Evolutionary conservation across 1,139 yeast species (phyloP).

Genomic region (Ogataea hybrid): DNA sequence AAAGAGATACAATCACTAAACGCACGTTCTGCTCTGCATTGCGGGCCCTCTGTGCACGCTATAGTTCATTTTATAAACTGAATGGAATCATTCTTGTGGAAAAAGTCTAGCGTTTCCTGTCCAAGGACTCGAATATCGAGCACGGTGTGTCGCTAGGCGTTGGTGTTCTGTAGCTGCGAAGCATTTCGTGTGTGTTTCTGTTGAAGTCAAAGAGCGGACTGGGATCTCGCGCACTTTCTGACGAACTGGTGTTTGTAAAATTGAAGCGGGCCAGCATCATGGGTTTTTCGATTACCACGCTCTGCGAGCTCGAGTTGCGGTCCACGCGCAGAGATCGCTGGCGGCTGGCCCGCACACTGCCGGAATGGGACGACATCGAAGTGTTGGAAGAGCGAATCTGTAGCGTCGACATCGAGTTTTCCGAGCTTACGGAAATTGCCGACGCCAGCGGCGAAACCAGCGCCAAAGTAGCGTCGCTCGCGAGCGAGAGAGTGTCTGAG

Average conservation of each 20-base stretch:
- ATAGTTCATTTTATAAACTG: slow-evolving; percentile 6
- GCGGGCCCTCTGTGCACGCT: neutral
- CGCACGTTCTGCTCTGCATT: neutral
- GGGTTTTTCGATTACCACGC: slow-evolving; percentile 8
- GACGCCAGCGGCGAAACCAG: slow-evolving; percentile 7
- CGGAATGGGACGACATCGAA: slow-evolving; percentile 5
- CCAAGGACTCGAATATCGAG: slow-evolving; percentile 12
- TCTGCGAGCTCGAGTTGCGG: slow-evolving; percentile 6
- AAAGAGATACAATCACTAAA: slow-evolving; percentile 10
- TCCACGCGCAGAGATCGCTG: slow-evolving; percentile 8
- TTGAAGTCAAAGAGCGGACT: slow-evolving; percentile 6
- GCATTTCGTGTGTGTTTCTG: neutral
- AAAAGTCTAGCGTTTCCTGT: slow-evolving; percentile 1
- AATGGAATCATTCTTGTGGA: slow-evolving; percentile 3
- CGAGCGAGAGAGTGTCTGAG: slow-evolving; percentile 8
- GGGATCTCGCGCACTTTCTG: slow-evolving; percentile 2
- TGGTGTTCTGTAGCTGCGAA: slow-evolving; percentile 5
- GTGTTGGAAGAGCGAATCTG: slow-evolving; percentile 6
- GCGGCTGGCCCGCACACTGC: slow-evolving; percentile 1
- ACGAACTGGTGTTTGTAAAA: slow-evolving; percentile 5
- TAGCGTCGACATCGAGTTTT: slow-evolving; percentile 3
- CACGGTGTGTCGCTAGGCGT: slow-evolving; percentile 9
- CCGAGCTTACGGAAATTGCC: slow-evolving; percentile 1
- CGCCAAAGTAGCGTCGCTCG: slow-evolving; percentile 10
- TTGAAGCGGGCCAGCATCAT: slow-evolving; percentile 8